Base-by-base conservation (phyloP, 2,329 filamentous ascomycete species). In the Ceratocystis destructans region DNA sequence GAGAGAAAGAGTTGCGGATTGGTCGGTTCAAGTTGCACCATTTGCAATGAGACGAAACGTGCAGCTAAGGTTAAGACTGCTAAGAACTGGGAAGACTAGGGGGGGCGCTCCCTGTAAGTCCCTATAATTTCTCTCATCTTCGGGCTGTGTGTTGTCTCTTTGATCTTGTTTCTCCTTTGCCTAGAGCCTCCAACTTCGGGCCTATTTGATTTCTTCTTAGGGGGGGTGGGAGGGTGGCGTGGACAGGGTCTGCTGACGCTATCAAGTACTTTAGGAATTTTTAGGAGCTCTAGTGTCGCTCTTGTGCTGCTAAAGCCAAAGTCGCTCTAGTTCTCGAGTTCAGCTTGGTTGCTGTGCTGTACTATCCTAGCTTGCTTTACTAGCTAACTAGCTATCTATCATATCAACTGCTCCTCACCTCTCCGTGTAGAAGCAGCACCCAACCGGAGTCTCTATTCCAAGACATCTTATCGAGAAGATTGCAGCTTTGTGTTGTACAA, bases 1-100 rank as follows among this genome's bases (percentile, higher is more conserved):
- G 53, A 59, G 53, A 59, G 53, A 59, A 59, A 59, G 53, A 59
- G 28, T 37, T 59, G 53, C 53, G 53, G 53, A 59, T 59, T 59
- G 53, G 53, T 59, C 53, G 53, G 53, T 33, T 59, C 25, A 59
- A 59, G 53, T 59, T 59, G 53, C 53, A 59, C 53, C 53, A 59
- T 59, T 59, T 59, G 53, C 15, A 59, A 59, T 59, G 53, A 59
- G 53, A 59, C 53, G 53, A 59, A 59, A 59, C 53, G 53, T 59
- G 53, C 53, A 59, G 53, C 53, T 59, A 59, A 59, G 25, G 53
- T 31, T 33, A 59, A 31, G 53, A 41, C 37, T 41, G 37, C 37
- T 41, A 41, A 41, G 37, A 41, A 41, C 37, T 41, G 12, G 37
- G 37, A 41, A 41, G 37, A 59, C 53, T 33, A 59, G 53, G 53